Base-by-base conservation (phyloP, 2,329 filamentous ascomycete species). In the Alternaria novae-zelandiae region DNA sequence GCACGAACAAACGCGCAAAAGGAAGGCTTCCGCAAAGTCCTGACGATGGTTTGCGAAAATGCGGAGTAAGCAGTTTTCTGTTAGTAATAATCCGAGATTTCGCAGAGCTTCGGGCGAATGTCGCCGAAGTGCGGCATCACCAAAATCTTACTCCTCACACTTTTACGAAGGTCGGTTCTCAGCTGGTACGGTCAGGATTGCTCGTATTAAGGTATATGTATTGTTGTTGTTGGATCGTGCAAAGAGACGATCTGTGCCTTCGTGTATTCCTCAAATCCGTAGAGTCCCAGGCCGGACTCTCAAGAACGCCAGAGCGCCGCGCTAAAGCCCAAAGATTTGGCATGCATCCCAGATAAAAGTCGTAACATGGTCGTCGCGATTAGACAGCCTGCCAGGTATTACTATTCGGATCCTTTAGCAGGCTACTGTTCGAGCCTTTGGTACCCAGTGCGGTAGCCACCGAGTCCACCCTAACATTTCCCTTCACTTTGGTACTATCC, bases 401-500 rank as follows among this genome's bases (percentile, higher is more conserved):
- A 10, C 36, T 54, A 8, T 49, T 44, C 5, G 54, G 23, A 4
- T n/a, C 59, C n/a, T 43, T 58, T 6, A 17, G 36, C 3, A 54
- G 9, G 36, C 56, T 67, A 4, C 41, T 43, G 44, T 41, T 54
- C 6, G 66, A 66, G 7, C 45, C 54, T n/a, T 57, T 57, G 13
- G 61, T 70, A 8, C 62, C 65, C 9, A 69, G 57, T 10, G 50
- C 60, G 26, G 70, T 59, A 17, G 63, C 64, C 10, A 69, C 59
- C 1, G 70, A 74, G 32, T 67, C 68, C 25, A 67, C 54, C 13
- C 70, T 49, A 1, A 67, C 15, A 36, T 64, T 55, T 6, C 32
- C 50, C 23, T 72, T 70, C 2, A 45, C 47, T 13, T n/a, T 56
- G 4, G 59, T 41, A 61, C 5, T 58, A 13, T 58, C 46, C 13